A percentile compares a stretch with the other conserved stretches of the same genome.
Conservation (phyloP, 1,284 basidiomycete species). For the Athelia sp. region DNA sequence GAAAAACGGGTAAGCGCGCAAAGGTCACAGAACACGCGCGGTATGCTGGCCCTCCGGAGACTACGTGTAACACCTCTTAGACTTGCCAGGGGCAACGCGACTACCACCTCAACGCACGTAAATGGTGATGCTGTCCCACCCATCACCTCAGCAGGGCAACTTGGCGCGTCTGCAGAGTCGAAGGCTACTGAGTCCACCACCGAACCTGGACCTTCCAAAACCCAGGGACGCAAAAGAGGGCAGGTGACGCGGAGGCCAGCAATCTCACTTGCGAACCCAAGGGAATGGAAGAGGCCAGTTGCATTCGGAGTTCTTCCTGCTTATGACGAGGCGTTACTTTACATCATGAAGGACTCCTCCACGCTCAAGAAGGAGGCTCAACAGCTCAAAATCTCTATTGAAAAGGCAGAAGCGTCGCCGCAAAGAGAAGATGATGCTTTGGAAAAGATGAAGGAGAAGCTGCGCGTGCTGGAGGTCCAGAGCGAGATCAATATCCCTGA, state of each 20-base stretch:
- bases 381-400: slow-evolving; percentile 30
- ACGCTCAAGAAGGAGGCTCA: slow-evolving; percentile 42
- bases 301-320: slow-evolving; percentile 66
- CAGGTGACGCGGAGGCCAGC: slow-evolving; percentile 28
- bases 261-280: slow-evolving; percentile 45
- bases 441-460: slow-evolving; percentile 33
- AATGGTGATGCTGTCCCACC: no score
- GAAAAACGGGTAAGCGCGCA: no score
- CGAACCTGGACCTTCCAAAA: neutral
- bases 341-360: slow-evolving; percentile 50
- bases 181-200: neutral
- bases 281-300: slow-evolving; percentile 67
- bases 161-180: neutral
- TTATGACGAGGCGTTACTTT: slow-evolving; percentile 76
- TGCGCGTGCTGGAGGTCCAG: slow-evolving; percentile 55
- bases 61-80: no score
- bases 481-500: slow-evolving; percentile 74
- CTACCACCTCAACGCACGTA: no score
- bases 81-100: no score
- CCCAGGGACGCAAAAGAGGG: neutral
- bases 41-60: no score
- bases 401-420: slow-evolving; percentile 20
- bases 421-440: slow-evolving; percentile 32
- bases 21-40: no score
- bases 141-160: no score